phyloP scores from a whole-genome alignment of 2,329 filamentous ascomycete genomes.

The Colletotrichum costaricense region DNA sequence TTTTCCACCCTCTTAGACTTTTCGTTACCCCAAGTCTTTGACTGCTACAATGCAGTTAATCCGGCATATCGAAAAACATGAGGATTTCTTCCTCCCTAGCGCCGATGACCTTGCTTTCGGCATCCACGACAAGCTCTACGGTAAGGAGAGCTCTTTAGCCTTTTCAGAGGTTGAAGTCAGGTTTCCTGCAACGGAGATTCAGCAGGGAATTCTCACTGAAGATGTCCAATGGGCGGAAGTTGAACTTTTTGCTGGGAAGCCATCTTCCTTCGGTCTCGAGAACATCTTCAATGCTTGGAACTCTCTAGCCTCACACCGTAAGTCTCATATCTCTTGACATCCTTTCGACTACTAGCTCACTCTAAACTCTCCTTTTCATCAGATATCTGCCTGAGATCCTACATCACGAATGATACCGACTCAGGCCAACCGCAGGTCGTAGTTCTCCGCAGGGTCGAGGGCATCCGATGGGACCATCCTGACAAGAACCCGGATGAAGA shows the following conservation, averaged over 20 bases:
- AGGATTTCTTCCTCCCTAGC: conserved; percentile 4
- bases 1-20: not conserved
- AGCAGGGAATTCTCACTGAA: not conserved
- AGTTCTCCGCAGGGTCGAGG: not conserved
- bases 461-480: not conserved
- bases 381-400: not conserved
- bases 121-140: not conserved
- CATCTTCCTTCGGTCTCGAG: not conserved
- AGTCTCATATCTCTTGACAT: not conserved
- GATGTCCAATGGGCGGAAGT: not conserved
- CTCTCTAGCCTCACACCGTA: not conserved
- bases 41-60: not conserved
- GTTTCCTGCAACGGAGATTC: not conserved
- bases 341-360: not conserved
- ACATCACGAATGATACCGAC: not conserved
- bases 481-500: not conserved
- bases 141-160: not conserved
- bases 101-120: not conserved
- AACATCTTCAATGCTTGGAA: not conserved
- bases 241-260: not conserved
- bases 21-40: not conserved
- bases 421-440: not conserved
- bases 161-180: not conserved
- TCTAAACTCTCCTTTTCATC: not conserved
- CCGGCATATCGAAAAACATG: not conserved